Base-by-base conservation (phyloP, 2,329 filamentous ascomycete genomes). In the Anisogramma anomala region DNA sequence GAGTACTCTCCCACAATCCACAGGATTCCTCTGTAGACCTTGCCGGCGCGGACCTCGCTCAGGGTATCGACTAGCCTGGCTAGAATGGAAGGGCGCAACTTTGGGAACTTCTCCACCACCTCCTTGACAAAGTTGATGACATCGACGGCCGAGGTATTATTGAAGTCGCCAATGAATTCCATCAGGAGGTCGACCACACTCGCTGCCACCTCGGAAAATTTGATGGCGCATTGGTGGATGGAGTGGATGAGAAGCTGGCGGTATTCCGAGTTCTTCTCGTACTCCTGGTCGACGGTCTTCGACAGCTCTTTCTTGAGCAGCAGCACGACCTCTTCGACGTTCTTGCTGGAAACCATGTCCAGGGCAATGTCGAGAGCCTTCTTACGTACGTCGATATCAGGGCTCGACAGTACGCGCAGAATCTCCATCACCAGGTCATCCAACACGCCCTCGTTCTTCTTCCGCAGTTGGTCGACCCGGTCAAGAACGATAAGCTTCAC, bases 1-100 rank as follows among this genome's bases (percentile, higher is more conserved):
- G 88, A 94, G 61, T 96, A 98, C 63, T 98, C 91, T 58, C 91
- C 91, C 51, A 98, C 79, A 53, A 96, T 94, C 91, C 91, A 98
- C 49, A 98, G 71, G 33, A 93, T 91, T 35, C 91, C 91, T 43
- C 91, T 79, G 61, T 96, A 98, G 13, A 98, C 89, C 68, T 96
- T 98, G 33, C 91, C 91, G 48, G 91, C 88, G 46, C 91, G 81
- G 19, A 98, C 91, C 61, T 98, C 91, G 53, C 81, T 81, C 33
- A 98, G 70, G 1, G 91, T 96, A 11, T 84, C 82, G 6, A 96
- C 88, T 13, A 98, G 69, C 46, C 88, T 82, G 54, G 83, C 78
- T 6, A 96, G 82, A 52, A 98, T 96, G 1, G 84, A 83, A 25
- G 80, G 77, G 46, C 91, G 80, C 43, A 98, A 73, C 53, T 84